Evolutionary conservation across 495 filamentous ascomycete species (phyloP).

Genomic region (Amorphotheca resinae): DNA sequence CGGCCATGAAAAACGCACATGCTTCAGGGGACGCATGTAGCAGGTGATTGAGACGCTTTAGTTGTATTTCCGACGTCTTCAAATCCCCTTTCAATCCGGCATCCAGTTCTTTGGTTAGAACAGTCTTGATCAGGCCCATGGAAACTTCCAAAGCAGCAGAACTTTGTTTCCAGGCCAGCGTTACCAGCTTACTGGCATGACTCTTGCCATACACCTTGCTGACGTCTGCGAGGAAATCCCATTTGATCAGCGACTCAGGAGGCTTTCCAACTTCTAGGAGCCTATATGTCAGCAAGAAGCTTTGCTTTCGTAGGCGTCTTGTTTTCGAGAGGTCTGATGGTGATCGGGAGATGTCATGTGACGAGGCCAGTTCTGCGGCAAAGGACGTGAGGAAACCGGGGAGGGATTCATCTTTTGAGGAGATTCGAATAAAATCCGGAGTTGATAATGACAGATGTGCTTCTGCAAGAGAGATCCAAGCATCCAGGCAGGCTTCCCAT

Average conservation of each 20-base stretch:
- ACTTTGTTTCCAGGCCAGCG: conserved; percentile 18
- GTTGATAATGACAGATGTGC: conserved; percentile 47
- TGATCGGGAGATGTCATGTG: conserved; percentile 3
- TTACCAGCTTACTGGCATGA: conserved; percentile 23
- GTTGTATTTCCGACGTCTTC: conserved; percentile 29
- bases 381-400: conserved; percentile 21
- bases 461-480: conserved; percentile 56
- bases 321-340: conserved; percentile 31
- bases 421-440: conserved; percentile 35
- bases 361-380: conserved; percentile 6
- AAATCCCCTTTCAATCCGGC: conserved; percentile 35
- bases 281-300: conserved; percentile 46
- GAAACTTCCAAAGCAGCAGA: conserved; percentile 10
- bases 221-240: conserved; percentile 46
- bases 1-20: conserved; percentile 57
- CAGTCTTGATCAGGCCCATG: conserved; percentile 7
- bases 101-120: conserved; percentile 32
- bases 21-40: conserved; percentile 39
- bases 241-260: conserved; percentile 35
- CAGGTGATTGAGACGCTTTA: conserved; percentile 37
- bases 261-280: conserved; percentile 31
- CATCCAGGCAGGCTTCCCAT: conserved; percentile 67
- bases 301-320: conserved; percentile 42
- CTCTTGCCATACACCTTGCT: conserved; percentile 43
- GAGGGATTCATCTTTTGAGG: conserved; percentile 42